A percentile compares a stretch with the other conserved stretches of the same genome.
These are phyloP conservation scores for Fusarium azukiicola DNA, from an alignment of 2,329 filamentous ascomycete species.

Conservation along the genomic window DNA sequence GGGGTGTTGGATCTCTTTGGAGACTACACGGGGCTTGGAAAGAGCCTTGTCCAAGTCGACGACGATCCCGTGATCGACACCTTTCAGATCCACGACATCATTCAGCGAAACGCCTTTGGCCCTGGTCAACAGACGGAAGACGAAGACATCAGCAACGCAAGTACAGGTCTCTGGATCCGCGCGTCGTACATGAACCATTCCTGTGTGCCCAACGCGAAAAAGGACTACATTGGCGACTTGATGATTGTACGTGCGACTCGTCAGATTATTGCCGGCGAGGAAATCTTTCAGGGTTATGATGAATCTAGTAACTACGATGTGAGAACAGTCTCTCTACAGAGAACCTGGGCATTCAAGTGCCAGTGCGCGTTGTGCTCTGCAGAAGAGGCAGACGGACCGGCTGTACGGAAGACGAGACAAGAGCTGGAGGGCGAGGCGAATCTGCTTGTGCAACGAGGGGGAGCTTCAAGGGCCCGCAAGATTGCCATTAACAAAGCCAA, in stretches of 20 bases:
- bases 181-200: conserved; percentile 68
- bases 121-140: conserved; percentile 53
- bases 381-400: conserved; percentile 52
- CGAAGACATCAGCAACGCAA: conserved; percentile 57
- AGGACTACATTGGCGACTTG: conserved; percentile 64
- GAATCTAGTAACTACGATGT: conserved; percentile 52
- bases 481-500: conserved; percentile 50
- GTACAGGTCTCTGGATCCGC: conserved; percentile 63
- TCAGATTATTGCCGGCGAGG: conserved; percentile 58
- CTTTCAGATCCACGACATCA: conserved; percentile 59
- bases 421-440: conserved; percentile 48
- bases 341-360: conserved; percentile 64
- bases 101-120: conserved; percentile 60
- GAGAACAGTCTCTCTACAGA: conserved; percentile 45
- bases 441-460: conserved; percentile 40
- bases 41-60: conserved; percentile 51
- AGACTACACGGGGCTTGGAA: conserved; percentile 53
- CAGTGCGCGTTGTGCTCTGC: conserved; percentile 59
- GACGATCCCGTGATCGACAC: conserved; percentile 52
- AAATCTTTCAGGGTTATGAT: conserved; percentile 60
- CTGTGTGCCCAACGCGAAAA: conserved; percentile 61
- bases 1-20: conserved; percentile 52
- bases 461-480: conserved; percentile 35
- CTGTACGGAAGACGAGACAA: conserved; percentile 43
- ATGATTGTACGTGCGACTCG: conserved; percentile 62